Base-by-base conservation (phyloP, 2,329 filamentous ascomycete species). In the Penicillium crustosum region DNA sequence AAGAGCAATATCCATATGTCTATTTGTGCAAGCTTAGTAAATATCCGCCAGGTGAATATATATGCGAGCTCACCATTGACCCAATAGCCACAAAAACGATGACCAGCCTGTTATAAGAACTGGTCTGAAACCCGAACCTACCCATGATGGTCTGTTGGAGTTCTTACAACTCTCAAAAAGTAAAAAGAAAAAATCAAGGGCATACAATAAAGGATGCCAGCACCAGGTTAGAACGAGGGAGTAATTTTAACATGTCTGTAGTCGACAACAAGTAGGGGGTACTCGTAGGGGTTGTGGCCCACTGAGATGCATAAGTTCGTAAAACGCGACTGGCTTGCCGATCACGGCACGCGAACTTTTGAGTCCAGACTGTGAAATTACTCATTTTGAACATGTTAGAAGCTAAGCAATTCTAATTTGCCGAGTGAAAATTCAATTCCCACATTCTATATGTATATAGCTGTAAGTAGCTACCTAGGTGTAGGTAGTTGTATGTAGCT, bases 1-100 rank as follows among this genome's bases (percentile, higher is more conserved):
- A 81, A 9, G 80, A 74, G 52, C 75, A 78, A 61, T 82, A 82
- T 23, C 81, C 80, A 60, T 82, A 82, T 2, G 81, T 82, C 78
- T 80, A 53, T 29, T 19, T 33, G 33, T 57, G 49, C 58, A 45
- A 59, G 25, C 15, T 48, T 39, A 10, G 21, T n/a, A 19, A 38
- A n/a, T 52, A 25, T 10, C 17, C 39, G 38, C 2, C 5, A 29
- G 27, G 15, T 35, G 4, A 9, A 53, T 1, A 23, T 13, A 45
- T 19, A 1, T 36, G 13, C n/a, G 7, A n/a, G 63, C 73, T 62
- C 47, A 76, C 75, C 69, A 77, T 63, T 10, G 74, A 77, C 19
- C 75, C 74, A 55, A 77, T 68, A 15, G 75, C 73, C 39, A 75
- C 75, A 39, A 74, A 75, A 35, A 74, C 59, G 4, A 70, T 72